Percentiles rank a stretch among this genome's conserved stretches.
Conservation (phyloP, 2,329 filamentous ascomycete genomes). For the Allantophomopsis cytisporea region DNA sequence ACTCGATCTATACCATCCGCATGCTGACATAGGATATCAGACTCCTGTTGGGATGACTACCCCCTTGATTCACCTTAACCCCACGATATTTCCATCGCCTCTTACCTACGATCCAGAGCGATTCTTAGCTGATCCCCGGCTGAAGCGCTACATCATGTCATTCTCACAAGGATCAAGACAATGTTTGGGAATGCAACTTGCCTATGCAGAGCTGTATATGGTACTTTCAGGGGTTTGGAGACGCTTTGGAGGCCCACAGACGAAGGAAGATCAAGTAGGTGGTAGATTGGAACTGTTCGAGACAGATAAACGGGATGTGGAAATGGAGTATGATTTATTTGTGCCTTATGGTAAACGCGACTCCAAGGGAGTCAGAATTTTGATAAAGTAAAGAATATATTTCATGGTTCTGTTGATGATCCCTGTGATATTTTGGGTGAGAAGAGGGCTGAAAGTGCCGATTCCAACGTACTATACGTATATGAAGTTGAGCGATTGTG, state of each 20-base stretch:
- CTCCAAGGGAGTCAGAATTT: slow-evolving; percentile 5
- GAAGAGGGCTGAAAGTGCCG: too few relatives aligned
- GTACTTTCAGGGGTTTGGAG: slow-evolving; percentile 5
- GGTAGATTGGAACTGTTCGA: slow-evolving; percentile 7
- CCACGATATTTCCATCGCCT: slow-evolving; percentile 22
- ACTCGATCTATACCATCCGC: neutral
- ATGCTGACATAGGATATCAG: slow-evolving; percentile 1
- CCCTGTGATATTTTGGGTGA: too few relatives aligned
- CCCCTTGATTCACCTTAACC: slow-evolving; percentile 15
- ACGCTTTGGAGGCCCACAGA: slow-evolving; percentile 3
- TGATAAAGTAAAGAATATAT: neutral
- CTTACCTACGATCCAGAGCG: slow-evolving; percentile 25
- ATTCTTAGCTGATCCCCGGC: slow-evolving; percentile 21
- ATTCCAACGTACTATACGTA: too few relatives aligned
- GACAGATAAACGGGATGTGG: slow-evolving; percentile 7
- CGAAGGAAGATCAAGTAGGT: neutral
- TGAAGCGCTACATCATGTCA: slow-evolving; percentile 24
- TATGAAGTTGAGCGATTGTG: too few relatives aligned
- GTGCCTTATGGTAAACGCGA: slow-evolving; percentile 5
- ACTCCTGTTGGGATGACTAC: slow-evolving; percentile 22
- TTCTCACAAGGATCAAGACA: slow-evolving; percentile 26
- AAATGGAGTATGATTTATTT: slow-evolving; percentile 8
- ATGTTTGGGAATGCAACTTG: slow-evolving; percentile 24
- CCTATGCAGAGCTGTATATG: slow-evolving; percentile 10
- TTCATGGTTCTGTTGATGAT: too few relatives aligned